phyloP scores from a whole-genome alignment of 2,329 filamentous ascomycete genomes.

The Fusarium virguliforme region DNA sequence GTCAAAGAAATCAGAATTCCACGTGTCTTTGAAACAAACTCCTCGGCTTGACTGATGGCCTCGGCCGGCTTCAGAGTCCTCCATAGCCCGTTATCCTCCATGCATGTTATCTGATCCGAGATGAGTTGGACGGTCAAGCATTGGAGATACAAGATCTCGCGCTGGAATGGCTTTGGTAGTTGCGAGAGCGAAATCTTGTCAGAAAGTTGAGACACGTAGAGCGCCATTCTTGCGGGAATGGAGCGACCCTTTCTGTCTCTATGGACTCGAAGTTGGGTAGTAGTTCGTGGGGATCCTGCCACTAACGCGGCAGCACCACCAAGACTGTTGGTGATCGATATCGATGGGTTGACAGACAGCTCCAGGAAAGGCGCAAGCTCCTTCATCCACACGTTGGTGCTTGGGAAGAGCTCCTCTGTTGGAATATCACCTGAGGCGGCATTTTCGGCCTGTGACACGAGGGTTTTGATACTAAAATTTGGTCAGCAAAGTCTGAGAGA shows the following conservation, averaged over 20 bases:
- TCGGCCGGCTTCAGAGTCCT: constrained; percentile 57
- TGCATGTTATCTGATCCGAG: constrained; percentile 68
- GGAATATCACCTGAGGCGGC: constrained; percentile 52
- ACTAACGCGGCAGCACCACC: constrained; percentile 80
- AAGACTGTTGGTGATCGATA: constrained; percentile 82
- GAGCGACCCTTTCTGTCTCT: constrained; percentile 81
- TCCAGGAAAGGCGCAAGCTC: constrained; percentile 72
- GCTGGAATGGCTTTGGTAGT: constrained; percentile 61
- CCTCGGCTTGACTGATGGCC: constrained; percentile 59
- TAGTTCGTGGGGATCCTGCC: constrained; percentile 48
- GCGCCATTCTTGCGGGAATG: constrained; percentile 80
- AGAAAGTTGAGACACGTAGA: constrained; percentile 77
- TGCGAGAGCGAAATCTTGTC: constrained; percentile 58
- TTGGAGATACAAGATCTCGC: constrained; percentile 69
- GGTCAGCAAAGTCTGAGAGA: constrained; percentile 4
- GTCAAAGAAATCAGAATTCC: constrained; percentile 57
- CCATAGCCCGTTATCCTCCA: constrained; percentile 65
- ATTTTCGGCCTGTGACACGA: constrained; percentile 64
- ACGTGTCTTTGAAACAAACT: constrained; percentile 61
- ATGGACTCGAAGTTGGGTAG: constrained; percentile 55
- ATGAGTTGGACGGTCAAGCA: constrained; percentile 67
- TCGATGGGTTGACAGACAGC: constrained; percentile 70
- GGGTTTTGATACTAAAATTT: constrained; percentile 64
- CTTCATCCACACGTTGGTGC: constrained; percentile 74
- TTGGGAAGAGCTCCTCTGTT: constrained; percentile 73